These are phyloP conservation scores for Teratosphaeriaceae sp. DNA, from an alignment of 2,329 filamentous ascomycete genomes.

Conservation along the genomic window DNA sequence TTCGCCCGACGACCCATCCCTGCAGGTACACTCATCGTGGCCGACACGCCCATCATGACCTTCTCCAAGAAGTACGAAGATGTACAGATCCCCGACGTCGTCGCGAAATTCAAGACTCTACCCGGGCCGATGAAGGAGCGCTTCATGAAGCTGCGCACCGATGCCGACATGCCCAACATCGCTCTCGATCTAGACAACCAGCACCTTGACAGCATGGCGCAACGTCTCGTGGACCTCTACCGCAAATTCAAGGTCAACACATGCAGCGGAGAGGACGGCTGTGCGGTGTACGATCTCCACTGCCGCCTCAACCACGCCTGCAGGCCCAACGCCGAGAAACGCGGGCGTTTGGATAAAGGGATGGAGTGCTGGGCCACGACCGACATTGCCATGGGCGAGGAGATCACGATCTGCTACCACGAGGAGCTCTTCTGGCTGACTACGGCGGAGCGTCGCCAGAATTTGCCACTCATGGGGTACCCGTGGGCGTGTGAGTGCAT, in stretches of 20 bases:
- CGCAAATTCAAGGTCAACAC: background rate
- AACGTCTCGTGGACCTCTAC: background rate
- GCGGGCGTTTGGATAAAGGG: background rate
- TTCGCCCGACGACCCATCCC: background rate
- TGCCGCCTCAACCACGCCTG: background rate
- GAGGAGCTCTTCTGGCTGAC: background rate
- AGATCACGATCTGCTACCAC: background rate
- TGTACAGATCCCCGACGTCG: background rate
- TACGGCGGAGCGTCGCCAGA: background rate
- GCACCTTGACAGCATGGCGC: too few relatives aligned
- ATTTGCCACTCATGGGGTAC: background rate
- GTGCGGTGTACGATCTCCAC: background rate
- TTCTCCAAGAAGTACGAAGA: background rate
- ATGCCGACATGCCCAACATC: background rate
- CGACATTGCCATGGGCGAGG: background rate
- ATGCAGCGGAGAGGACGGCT: background rate
- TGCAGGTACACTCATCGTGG: background rate
- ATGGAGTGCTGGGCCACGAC: background rate
- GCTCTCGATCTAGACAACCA: background rate
- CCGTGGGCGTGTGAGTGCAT: background rate
- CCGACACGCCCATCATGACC: background rate
- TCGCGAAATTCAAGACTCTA: background rate
- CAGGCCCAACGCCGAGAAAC: background rate
- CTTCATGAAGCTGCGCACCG: background rate
- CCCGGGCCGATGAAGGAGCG: background rate